Percentiles rank a stretch among this genome's conserved stretches.
Conservation (phyloP, 495 filamentous ascomycete genomes). For the Lasiosphaeria hispida region DNA sequence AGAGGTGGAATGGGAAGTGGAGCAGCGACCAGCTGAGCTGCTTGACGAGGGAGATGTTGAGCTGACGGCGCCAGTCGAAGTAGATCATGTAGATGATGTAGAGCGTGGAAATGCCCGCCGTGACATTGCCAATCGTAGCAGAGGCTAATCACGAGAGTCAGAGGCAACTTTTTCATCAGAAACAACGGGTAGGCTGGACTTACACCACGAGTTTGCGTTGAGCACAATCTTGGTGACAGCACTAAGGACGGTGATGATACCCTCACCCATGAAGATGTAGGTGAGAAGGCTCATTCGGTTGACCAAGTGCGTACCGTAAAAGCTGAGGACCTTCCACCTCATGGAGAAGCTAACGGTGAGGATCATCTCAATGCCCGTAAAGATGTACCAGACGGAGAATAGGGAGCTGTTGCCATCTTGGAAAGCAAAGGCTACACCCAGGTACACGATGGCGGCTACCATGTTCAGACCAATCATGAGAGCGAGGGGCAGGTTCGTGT, state of each 20-base stretch:
- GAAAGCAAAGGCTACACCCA: constrained; percentile 45
- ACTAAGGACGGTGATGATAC: constrained; percentile 39
- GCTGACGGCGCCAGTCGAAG: constrained; percentile 56
- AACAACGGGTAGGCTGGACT: background rate
- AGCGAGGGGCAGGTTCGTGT: constrained; percentile 31
- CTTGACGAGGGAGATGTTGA: constrained; percentile 54
- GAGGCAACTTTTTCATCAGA: background rate
- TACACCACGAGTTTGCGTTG: constrained; percentile 26
- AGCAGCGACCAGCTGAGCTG: constrained; percentile 65
- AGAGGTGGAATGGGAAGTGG: constrained; percentile 69
- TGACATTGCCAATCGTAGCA: constrained; percentile 28
- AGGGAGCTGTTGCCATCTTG: constrained; percentile 26
- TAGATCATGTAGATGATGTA: constrained; percentile 72
- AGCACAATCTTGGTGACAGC: constrained; percentile 30
- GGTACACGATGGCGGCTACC: constrained; percentile 46
- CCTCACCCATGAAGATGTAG: constrained; percentile 67
- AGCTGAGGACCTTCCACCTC: constrained; percentile 53
- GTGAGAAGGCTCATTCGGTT: constrained; percentile 64
- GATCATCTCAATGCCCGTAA: constrained; percentile 53
- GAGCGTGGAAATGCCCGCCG: constrained; percentile 30
- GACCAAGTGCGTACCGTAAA: constrained; percentile 62
- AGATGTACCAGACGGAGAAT: constrained; percentile 49
- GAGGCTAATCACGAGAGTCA: background rate
- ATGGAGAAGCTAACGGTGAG: constrained; percentile 51
- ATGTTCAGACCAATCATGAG: constrained; percentile 44